A percentile compares a stretch with the other conserved stretches of the same genome.
These are phyloP conservation scores for Flaveria brownii DNA, from an alignment of 129 eudicot species.

Conservation along the genomic window DNA sequence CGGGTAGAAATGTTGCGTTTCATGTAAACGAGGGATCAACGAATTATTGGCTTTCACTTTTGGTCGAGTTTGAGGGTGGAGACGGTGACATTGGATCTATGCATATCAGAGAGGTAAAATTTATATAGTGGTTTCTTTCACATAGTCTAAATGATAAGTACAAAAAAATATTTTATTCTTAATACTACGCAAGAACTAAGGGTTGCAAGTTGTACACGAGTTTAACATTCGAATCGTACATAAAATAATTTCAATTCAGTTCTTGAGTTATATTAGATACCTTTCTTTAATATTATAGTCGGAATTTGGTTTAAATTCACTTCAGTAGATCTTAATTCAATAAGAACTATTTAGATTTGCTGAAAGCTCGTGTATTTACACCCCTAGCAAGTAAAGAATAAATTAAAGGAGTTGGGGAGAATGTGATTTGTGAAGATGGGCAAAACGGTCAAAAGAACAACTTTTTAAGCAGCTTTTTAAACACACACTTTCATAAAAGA, in stretches of 20 bases:
- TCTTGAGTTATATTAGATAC: too few species aligned
- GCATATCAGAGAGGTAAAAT: constrained; percentile 82
- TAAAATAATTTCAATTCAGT: too few species aligned
- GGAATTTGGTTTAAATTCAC: too few species aligned
- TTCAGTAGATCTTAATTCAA: too few species aligned
- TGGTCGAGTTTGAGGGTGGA: constrained; percentile 90
- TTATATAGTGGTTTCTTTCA: neutral
- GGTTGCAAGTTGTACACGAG: too few species aligned
- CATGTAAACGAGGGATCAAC: constrained; percentile 94
- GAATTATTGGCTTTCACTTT: constrained; percentile 80
- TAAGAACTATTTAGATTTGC: too few species aligned
- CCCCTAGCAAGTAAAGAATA: neutral
- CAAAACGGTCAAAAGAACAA: constrained; percentile 37
- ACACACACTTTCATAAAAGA: constrained; percentile 42
- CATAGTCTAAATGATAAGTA: neutral
- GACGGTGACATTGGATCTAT: constrained; percentile 98
- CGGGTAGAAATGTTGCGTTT: constrained; percentile 80
- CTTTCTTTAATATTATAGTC: too few species aligned
- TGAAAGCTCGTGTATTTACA: neutral
- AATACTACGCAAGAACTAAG: too few species aligned
- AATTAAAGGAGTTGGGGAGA: neutral
- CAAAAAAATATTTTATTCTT: too few species aligned
- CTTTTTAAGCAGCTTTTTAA: constrained; percentile 32
- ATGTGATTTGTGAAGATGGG: constrained; percentile 30
- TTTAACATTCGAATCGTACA: too few species aligned